Percentiles rank a stretch among this genome's conserved stretches.
phyloP scores from a whole-genome alignment of 2,329 filamentous ascomycete genomes.

The Aspergillus versicolor region DNA sequence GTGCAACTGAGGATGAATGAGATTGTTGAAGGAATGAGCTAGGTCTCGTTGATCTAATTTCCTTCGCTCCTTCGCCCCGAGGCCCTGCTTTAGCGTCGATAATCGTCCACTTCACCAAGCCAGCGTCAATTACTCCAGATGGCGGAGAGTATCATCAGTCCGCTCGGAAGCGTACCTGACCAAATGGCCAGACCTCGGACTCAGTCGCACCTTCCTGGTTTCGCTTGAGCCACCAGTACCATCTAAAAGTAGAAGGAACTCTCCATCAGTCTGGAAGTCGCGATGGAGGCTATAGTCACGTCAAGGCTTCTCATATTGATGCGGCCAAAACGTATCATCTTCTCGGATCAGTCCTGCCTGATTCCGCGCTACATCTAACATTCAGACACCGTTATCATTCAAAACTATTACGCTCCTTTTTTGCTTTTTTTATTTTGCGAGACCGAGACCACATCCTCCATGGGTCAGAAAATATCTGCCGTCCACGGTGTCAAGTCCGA shows the following conservation, averaged over 20 bases:
- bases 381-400: not conserved
- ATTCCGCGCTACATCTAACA: not conserved
- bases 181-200: not conserved
- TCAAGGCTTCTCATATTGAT: not conserved
- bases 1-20: not conserved
- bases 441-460: constrained; percentile 6
- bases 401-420: not conserved
- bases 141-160: too few relatives aligned
- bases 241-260: not conserved
- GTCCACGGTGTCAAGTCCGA: constrained; percentile 35
- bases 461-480: constrained; percentile 38
- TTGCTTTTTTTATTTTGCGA: not conserved
- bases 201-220: not conserved
- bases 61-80: not conserved
- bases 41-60: not conserved
- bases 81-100: not conserved
- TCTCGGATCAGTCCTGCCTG: not conserved
- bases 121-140: not conserved
- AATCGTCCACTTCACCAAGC: not conserved
- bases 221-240: too few relatives aligned
- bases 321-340: not conserved
- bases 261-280: not conserved
- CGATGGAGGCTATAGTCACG: not conserved
- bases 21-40: not conserved
- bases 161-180: not conserved